Conservation (phyloP, 805 yeast genomes). For the Crinitomyces ghanaensis region DNA sequence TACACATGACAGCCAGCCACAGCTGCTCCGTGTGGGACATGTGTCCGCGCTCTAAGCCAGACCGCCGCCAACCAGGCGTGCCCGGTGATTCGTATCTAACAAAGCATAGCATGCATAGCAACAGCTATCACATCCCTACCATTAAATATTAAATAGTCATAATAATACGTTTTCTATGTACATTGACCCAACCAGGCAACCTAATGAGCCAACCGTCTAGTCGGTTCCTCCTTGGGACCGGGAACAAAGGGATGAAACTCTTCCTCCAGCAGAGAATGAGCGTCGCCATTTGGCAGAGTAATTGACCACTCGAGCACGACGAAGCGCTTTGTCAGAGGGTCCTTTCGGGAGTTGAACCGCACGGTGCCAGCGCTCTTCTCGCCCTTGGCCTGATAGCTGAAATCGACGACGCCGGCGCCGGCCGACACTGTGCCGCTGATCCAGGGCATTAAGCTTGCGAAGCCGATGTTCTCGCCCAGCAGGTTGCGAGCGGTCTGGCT, state of each 20-base stretch:
- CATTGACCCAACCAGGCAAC: too few relatives aligned
- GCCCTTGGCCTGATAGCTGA: conserved; percentile 62
- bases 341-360: conserved; percentile 60
- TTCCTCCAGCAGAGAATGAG: conserved; percentile 40
- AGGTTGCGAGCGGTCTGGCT: conserved; percentile 48
- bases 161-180: too few relatives aligned
- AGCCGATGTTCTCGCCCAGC: conserved; percentile 68
- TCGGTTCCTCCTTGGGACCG: conserved; percentile 21
- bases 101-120: too few relatives aligned
- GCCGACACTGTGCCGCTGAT: conserved; percentile 75
- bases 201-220: conserved; percentile 12
- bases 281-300: conserved; percentile 33
- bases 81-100: too few relatives aligned
- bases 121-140: too few relatives aligned
- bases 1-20: too few relatives aligned
- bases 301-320: conserved; percentile 54
- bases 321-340: conserved; percentile 45
- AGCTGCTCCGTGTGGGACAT: too few relatives aligned
- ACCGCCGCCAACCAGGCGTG: too few relatives aligned
- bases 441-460: conserved; percentile 76
- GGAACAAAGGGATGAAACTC: conserved; percentile 27
- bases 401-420: conserved; percentile 68
- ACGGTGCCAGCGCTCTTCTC: conserved; percentile 41
- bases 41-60: too few relatives aligned
- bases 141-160: too few relatives aligned